These are phyloP conservation scores for Pseudogymnoascus sp. DNA, from an alignment of 2,329 filamentous ascomycete genomes.

Conservation along the genomic window DNA sequence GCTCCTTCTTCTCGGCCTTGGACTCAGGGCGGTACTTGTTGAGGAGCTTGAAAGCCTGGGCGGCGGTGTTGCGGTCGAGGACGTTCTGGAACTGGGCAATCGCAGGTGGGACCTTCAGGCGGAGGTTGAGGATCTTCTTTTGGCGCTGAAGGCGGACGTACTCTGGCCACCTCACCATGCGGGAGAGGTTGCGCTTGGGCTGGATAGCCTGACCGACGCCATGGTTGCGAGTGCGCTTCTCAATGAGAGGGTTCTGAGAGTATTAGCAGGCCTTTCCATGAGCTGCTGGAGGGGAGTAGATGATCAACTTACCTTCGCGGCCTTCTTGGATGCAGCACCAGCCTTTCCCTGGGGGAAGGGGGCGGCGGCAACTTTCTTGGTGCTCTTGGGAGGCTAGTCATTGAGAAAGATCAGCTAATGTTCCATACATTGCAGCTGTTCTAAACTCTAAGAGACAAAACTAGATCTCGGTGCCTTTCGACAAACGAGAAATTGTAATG, in stretches of 20 bases:
- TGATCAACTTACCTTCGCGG: constrained; percentile 72
- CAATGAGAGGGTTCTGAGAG: constrained; percentile 90
- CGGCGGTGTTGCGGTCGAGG: constrained; percentile 92
- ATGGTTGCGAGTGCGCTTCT: constrained; percentile 96
- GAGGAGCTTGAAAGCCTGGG: constrained; percentile 97
- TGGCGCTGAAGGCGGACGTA: constrained; percentile 88
- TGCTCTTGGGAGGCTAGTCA: constrained; percentile 80
- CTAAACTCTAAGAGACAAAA: constrained; percentile 80
- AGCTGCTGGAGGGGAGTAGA: constrained; percentile 12
- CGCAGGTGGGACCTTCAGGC: constrained; percentile 95
- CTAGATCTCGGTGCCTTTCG: constrained; percentile 25
- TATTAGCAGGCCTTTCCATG: constrained; percentile 1
- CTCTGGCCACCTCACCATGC: constrained; percentile 99
- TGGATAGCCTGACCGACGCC: constrained; percentile 99
- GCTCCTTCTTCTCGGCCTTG: constrained; percentile 99
- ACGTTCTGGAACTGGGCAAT: constrained; percentile 97
- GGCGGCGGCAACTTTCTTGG: constrained; percentile 97
- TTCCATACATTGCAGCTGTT: constrained; percentile 74
- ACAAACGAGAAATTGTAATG: constrained; percentile 30
- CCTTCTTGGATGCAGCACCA: constrained; percentile 76
- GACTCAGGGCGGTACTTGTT: constrained; percentile 99
- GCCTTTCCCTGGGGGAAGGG: constrained; percentile 95
- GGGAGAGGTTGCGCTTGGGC: constrained; percentile 87
- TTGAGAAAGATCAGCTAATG: constrained; percentile 43
- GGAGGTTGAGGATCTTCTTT: constrained; percentile 93